Base-by-base conservation (phyloP, 2,329 filamentous ascomycete species). In the Penicillium brasilianum region DNA sequence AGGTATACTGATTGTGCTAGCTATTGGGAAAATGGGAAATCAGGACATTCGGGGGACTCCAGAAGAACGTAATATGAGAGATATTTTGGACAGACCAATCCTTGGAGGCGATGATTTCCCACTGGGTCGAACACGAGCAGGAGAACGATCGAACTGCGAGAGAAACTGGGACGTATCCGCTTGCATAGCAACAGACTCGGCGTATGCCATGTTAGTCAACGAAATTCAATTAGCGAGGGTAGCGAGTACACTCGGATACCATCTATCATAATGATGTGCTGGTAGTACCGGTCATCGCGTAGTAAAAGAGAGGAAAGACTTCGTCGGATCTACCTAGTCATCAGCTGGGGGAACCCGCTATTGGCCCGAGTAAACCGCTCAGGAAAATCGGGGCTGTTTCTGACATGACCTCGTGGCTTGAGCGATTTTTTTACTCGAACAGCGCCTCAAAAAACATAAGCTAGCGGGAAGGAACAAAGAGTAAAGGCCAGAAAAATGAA, bases 331-430 rank as follows among this genome's bases (percentile, higher is more conserved):
- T 11, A 13, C n/a, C 6, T 52, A 7, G 13, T 18, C 18, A 11
- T 48, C 25, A n/a, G 14, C 41, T 28, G 34, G 20, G 30, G 41
- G n/a, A 53, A 14, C 9, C 36, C 14, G 48, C 51, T 46, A 70
- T 70, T 69, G 68, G 68, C 25, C 13, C 10, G 34, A 28, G 58
- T 58, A 70, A 70, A 69, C 59, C 54, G 58, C 68, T 61, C 68
- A 67, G 30, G 59, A 62, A 41, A 54, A 60, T 60, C 57, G 36
- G 20, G n/a, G 20, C 41, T 55, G 6, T 7, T 13, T 10, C 2
- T 20, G 22, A 22, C 30, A 30, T 43, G 51, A 53, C 11, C 32
- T 16, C 11, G 46, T 34, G 28, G 44, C 53, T 62, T 62, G 66
- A 65, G 64, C 48, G 60, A 68, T 61, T 66, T 64, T 50, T 43